Conservation (phyloP, 2,329 filamentous ascomycete species). For the Paraconiothyrium brasiliense region DNA sequence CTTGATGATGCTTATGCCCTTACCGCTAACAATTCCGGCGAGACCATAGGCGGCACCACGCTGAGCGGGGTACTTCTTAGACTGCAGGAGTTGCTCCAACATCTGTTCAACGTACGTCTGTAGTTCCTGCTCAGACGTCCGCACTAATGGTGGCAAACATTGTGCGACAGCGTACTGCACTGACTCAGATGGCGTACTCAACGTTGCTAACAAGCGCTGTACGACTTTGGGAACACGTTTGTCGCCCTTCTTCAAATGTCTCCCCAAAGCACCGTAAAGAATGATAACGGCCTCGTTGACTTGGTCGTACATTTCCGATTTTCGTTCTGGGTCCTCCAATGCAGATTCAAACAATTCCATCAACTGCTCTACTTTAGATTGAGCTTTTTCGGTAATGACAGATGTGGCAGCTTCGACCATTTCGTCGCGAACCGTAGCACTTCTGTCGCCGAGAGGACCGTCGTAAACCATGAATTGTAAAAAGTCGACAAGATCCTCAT, state of each 20-base stretch:
- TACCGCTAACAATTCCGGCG: constrained; percentile 88
- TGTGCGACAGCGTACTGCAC: constrained; percentile 97
- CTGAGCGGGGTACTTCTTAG: constrained; percentile 91
- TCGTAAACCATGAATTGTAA: constrained; percentile 85
- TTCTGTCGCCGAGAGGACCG: constrained; percentile 87
- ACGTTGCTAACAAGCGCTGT: constrained; percentile 81
- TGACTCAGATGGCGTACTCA: constrained; percentile 94
- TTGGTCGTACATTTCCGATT: constrained; percentile 81
- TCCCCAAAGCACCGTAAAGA: constrained; percentile 91
- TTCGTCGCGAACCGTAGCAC: constrained; percentile 78
- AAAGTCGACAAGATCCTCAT: constrained; percentile 76
- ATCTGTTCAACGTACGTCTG: constrained; percentile 82
- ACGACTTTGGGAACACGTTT: constrained; percentile 87
- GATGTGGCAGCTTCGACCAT: constrained; percentile 91
- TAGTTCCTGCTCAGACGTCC: constrained; percentile 79
- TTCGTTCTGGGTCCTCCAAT: constrained; percentile 84
- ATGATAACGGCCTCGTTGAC: constrained; percentile 98
- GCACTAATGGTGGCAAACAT: constrained; percentile 90
- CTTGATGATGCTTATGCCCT: constrained; percentile 80
- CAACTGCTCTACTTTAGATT: constrained; percentile 82
- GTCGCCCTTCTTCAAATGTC: constrained; percentile 87
- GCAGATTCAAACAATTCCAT: constrained; percentile 93
- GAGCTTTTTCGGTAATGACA: constrained; percentile 83
- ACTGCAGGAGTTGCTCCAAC: constrained; percentile 81
- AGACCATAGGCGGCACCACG: constrained; percentile 95